A percentile compares a stretch with the other conserved stretches of the same genome.
Conservation (phyloP, 495 filamentous ascomycete genomes). For the Filosporella fistucella region DNA sequence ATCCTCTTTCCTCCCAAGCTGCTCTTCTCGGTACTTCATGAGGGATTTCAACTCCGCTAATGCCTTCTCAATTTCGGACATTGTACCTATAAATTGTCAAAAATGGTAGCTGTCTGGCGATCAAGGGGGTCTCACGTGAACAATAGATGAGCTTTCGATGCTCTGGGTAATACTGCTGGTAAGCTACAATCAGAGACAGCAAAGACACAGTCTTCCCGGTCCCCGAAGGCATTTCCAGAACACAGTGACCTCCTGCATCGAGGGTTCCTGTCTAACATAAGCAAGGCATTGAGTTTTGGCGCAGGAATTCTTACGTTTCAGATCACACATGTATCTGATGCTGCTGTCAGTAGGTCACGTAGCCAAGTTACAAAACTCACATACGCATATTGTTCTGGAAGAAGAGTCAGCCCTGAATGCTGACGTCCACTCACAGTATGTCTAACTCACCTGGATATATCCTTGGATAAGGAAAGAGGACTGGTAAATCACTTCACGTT, state of each 20-base stretch:
- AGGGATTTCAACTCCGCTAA: constrained; percentile 84
- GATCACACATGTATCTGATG: constrained; percentile 96
- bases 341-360: no score
- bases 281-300: neutral
- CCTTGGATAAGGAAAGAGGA: constrained; percentile 94
- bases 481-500: constrained; percentile 69
- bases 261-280: constrained; percentile 57
- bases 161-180: constrained; percentile 87
- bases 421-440: neutral
- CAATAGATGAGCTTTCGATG: constrained; percentile 97
- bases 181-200: constrained; percentile 91
- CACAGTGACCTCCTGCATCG: constrained; percentile 90
- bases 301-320: constrained; percentile 61
- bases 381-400: constrained; percentile 81
- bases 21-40: constrained; percentile 88
- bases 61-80: constrained; percentile 96
- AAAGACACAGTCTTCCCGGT: constrained; percentile 97
- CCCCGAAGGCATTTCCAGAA: constrained; percentile 99
- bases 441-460: constrained; percentile 73
- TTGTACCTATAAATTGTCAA: constrained; percentile 47
- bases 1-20: constrained; percentile 84
- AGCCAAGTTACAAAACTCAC: constrained; percentile 24
- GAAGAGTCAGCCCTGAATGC: neutral
- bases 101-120: constrained; percentile 2
- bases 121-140: constrained; percentile 57